Base-by-base conservation (phyloP, 495 filamentous ascomycete species). In the Lichina pygmaea region DNA sequence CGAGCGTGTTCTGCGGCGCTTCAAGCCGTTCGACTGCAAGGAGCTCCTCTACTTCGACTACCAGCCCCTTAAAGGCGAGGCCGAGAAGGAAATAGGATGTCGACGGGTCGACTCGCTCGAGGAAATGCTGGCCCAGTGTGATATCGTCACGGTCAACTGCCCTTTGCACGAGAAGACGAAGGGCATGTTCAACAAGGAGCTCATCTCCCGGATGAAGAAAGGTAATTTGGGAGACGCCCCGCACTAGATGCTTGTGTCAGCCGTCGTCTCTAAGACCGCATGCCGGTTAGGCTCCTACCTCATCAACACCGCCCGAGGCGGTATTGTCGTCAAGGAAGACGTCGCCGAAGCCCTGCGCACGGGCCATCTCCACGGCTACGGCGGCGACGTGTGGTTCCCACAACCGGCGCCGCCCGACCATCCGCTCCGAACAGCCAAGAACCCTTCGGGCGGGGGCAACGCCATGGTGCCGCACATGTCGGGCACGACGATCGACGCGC, bases 41-140 rank as follows among this genome's bases (percentile, higher is more conserved):
- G 89, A 97, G 72, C 72, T 97, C 37, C 72, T 97, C 47, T 97
- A 97, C 78, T 97, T 81, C 60, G 89, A 97, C 67, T 97, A 97
- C 75, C 89, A 97, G 66, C 86, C 86, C 34, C 71, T 97, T 49
- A 67, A 60, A 44, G 58, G 83, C 46, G 85, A 93, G 66, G 66
- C 76, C 53, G 89, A 97, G 73, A 77, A 78, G 62, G 89, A 94
- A 69, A 94, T 97, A 62, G 89, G 89, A 60, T 86, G 78, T 70
- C 71, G 89, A 54, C 74, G 89, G 47, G 85, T 93, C 36, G 72
- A 81, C 10, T 66, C 57, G 55, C 74, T 97, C 52, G 86, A 94
- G 70, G 89, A 97, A 64, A 79, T 97, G 75, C 65, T 97, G 47
- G 69, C 71, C 46, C 85, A 94, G 71, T 94, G 86, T 62, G 89